phyloP scores from a whole-genome alignment of 1,284 basidiomycete genomes.

The Farysia itapuensis region DNA sequence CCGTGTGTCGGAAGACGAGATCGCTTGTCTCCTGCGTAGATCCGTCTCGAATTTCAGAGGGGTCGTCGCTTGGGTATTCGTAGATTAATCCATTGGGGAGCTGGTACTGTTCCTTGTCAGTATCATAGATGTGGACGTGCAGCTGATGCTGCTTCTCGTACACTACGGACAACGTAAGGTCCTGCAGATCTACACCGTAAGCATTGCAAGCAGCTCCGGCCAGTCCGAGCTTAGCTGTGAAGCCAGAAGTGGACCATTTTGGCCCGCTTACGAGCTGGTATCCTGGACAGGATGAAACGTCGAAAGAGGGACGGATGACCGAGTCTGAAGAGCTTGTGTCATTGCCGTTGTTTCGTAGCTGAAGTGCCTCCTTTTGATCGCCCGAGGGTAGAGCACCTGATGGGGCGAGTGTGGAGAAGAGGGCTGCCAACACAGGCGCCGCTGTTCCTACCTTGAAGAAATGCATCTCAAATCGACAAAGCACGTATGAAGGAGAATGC shows the following conservation, averaged over 20 bases:
- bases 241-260: constrained; percentile 58
- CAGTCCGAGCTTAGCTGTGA: constrained; percentile 67
- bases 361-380: constrained; percentile 15
- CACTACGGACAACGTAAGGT: constrained; percentile 69
- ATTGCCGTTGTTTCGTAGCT: constrained; percentile 6
- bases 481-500: too few species aligned
- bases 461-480: too few species aligned
- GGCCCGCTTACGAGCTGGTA: constrained; percentile 34
- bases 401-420: constrained; percentile 9
- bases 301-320: constrained; percentile 16
- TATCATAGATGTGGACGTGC: constrained; percentile 73
- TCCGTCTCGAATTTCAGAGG: constrained; percentile 15
- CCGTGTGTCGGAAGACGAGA: constrained; percentile 68
- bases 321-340: constrained; percentile 1
- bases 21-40: constrained; percentile 38
- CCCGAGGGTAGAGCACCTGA: constrained; percentile 14
- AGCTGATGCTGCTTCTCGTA: constrained; percentile 66
- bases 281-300: constrained; percentile 30
- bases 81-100: constrained; percentile 69
- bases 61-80: constrained; percentile 64
- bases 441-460: constrained; percentile 16
- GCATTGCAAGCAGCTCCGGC: constrained; percentile 71
- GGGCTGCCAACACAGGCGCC: constrained; percentile 16
- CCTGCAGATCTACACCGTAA: constrained; percentile 70
- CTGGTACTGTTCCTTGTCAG: constrained; percentile 67